A percentile compares a stretch with the other conserved stretches of the same genome.
Evolutionary conservation across 352 stramenopile genomes (phyloP).

Genomic region (Stramenopiles sp.): DNA sequence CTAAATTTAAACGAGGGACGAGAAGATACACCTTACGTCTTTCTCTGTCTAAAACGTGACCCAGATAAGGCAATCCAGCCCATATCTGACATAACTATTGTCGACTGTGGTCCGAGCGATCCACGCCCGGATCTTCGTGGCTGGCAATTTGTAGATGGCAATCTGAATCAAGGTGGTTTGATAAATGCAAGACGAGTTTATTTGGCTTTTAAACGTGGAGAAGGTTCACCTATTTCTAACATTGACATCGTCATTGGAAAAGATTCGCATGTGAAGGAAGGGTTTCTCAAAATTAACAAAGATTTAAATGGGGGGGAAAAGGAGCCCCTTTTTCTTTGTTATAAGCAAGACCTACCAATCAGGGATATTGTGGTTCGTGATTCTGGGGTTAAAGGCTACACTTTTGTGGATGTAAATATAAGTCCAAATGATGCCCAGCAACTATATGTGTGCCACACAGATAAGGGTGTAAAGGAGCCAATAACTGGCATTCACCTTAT

Average conservation of each 20-base stretch:
- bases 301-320: background rate
- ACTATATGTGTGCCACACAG: background rate
- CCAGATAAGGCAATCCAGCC: background rate
- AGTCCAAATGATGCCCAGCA: background rate
- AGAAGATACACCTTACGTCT: background rate
- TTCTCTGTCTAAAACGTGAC: slow-evolving; percentile 1
- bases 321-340: background rate
- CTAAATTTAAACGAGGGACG: background rate
- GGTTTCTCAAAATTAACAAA: background rate
- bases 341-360: background rate
- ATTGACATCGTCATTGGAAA: background rate
- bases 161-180: background rate
- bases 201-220: background rate
- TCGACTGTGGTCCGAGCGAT: background rate
- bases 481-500: background rate
- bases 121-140: background rate
- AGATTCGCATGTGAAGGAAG: background rate
- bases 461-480: background rate
- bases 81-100: background rate
- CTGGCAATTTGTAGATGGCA: background rate
- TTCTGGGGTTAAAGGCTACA: background rate
- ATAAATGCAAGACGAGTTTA: background rate
- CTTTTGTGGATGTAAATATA: background rate
- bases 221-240: background rate
- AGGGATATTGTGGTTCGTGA: background rate